Evolutionary conservation across 2,329 filamentous ascomycete species (phyloP), one percentile per base, ranked within the genome.

Genomic region (Diaporthe sp.): DNA sequence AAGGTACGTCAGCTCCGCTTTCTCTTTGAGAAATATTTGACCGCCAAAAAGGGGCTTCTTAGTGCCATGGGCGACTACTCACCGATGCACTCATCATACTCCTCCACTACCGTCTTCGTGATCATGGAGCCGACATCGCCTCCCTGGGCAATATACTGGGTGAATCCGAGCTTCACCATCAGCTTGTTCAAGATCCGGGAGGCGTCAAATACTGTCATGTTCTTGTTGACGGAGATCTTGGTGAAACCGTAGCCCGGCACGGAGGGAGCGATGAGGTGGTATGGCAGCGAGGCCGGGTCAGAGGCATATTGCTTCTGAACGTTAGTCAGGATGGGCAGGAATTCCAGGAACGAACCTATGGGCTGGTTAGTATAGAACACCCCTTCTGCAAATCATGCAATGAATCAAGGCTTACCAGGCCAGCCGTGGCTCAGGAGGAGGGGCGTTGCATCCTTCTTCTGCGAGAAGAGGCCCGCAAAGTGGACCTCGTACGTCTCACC

Each of bases 221-320:
- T 80, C 22, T 81, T 82, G 70, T 87, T 82, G 7, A 85, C 57
- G 0, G 89, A 86, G 1, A 88, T 87, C 0, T 83, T 80, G 1
- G 84, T 85, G 75, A 89, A 64, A 0, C 84, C 83, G 77, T 88
- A 92, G 15, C 89, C 90, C 0, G 89, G 88, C 3, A 91, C 81
- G 0, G 87, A 89, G 0, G 90, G 90, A 0, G 88, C 86, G 47
- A 92, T 84, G 57, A 91, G 80, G 77, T 92, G 89, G 78, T 89
- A 92, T 0, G 90, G 89, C 22, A 91, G 81, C 0, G 82, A 83
- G 0, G 64, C 64, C 8, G 64, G 64, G 30, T 86, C 81, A 0
- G 88, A 84, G 0, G 85, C 84, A 78, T 91, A 90, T 71, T 86
- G 87, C 3, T 82, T 78, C 35, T 80, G 80, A 1, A 91, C 79